phyloP scores from a whole-genome alignment of 2,329 filamentous ascomycete genomes.

The Curvularia sp. region DNA sequence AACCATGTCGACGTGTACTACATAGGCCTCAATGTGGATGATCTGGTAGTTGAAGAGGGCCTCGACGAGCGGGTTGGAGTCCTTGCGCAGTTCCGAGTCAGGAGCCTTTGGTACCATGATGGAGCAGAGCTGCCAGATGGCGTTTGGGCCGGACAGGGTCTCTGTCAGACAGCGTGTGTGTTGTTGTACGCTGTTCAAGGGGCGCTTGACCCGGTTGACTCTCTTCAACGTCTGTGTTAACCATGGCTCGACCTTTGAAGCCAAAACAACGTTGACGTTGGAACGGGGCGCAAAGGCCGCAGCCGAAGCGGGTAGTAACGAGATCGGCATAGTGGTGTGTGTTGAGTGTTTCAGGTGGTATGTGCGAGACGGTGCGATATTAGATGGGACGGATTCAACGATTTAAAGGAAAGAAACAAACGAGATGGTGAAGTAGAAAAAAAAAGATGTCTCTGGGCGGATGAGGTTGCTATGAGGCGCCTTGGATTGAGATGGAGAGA shows the following conservation, averaged over 20 bases:
- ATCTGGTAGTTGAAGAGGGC: slow-evolving; percentile 92
- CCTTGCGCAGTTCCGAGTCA: slow-evolving; percentile 81
- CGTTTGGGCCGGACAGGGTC: slow-evolving; percentile 85
- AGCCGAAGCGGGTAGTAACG: slow-evolving; percentile 92
- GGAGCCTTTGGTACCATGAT: slow-evolving; percentile 92
- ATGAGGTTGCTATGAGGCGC: slow-evolving; percentile 46
- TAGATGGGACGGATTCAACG: slow-evolving; percentile 50
- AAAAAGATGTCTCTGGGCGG: slow-evolving; percentile 48
- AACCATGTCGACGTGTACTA: slow-evolving; percentile 99
- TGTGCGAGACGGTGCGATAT: slow-evolving; percentile 44
- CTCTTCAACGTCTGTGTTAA: slow-evolving; percentile 95
- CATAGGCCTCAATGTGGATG: slow-evolving; percentile 93
- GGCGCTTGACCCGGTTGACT: slow-evolving; percentile 95
- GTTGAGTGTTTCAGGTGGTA: slow-evolving; percentile 26
- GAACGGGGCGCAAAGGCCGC: slow-evolving; percentile 94
- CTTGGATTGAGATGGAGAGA: slow-evolving; percentile 47
- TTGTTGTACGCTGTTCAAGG: slow-evolving; percentile 94
- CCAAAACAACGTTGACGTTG: slow-evolving; percentile 92
- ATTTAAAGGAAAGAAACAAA: slow-evolving; percentile 44
- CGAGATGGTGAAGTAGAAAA: slow-evolving; percentile 36
- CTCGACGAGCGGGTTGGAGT: slow-evolving; percentile 82
- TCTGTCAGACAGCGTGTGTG: slow-evolving; percentile 96
- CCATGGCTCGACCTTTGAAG: slow-evolving; percentile 93
- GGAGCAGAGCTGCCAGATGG: slow-evolving; percentile 93
- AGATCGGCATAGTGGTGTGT: slow-evolving; percentile 74